Conservation (phyloP, 805 yeast genomes). For the Yarrowia phangngaensis region DNA sequence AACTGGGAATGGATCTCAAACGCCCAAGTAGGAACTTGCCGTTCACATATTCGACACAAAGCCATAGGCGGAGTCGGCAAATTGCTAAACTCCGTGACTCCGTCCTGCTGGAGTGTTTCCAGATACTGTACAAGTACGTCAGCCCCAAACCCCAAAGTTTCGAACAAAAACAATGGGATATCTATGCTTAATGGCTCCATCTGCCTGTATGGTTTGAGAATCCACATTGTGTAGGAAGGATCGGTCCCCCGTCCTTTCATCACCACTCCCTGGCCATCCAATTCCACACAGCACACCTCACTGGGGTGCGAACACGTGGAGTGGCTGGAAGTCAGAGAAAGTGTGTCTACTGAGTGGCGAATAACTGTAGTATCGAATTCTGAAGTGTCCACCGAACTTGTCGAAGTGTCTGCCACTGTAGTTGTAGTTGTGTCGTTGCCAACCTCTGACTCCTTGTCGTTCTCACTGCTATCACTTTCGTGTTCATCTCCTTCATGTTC, state of each 20-base stretch:
- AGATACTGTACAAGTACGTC: slow-evolving; percentile 76
- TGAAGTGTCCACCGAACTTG: neutral
- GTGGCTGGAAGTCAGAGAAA: neutral
- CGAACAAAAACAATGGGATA: slow-evolving; percentile 65
- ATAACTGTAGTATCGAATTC: slow-evolving; percentile 15
- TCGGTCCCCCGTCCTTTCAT: slow-evolving; percentile 58
- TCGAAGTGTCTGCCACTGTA: slow-evolving; percentile 5
- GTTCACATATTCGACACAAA: slow-evolving; percentile 89
- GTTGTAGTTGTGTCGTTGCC: neutral
- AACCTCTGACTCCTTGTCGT: neutral
- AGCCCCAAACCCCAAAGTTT: slow-evolving; percentile 82
- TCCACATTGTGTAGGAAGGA: slow-evolving; percentile 90
- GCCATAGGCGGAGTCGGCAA: slow-evolving; percentile 78
- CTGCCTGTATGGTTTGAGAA: slow-evolving; percentile 70
- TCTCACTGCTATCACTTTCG: slow-evolving; percentile 22
- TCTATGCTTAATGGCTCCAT: slow-evolving; percentile 59
- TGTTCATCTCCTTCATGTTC: slow-evolving; percentile 1
- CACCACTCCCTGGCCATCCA: slow-evolving; percentile 92
- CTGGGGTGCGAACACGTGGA: slow-evolving; percentile 32
- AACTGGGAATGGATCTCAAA: slow-evolving; percentile 84
- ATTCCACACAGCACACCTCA: slow-evolving; percentile 43
- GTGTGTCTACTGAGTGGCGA: slow-evolving; percentile 17
- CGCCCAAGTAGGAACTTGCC: slow-evolving; percentile 93
- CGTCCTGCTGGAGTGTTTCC: slow-evolving; percentile 57
- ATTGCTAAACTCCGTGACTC: slow-evolving; percentile 51